phyloP scores from a whole-genome alignment of 2,329 filamentous ascomycete genomes.

The Xylaria sp. region DNA sequence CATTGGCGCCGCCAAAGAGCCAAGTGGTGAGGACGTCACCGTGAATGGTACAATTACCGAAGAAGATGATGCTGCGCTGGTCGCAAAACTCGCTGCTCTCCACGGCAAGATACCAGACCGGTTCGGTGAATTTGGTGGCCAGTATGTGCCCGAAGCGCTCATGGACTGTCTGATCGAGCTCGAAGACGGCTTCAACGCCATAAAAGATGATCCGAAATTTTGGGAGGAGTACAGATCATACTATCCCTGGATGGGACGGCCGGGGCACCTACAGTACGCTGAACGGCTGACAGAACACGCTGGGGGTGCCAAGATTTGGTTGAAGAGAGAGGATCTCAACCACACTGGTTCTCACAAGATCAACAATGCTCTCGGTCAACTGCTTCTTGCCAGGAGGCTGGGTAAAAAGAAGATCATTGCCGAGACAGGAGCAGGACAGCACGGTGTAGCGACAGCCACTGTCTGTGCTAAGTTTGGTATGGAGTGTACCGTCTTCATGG shows the following conservation, averaged over 20 bases:
- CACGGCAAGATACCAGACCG: conserved; percentile 84
- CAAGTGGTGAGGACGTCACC: conserved; percentile 68
- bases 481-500: conserved; percentile 99
- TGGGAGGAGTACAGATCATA: conserved; percentile 97
- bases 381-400: conserved; percentile 83
- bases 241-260: conserved; percentile 97
- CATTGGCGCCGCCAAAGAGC: conserved; percentile 68
- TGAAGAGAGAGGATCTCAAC: conserved; percentile 97
- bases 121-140: conserved; percentile 95
- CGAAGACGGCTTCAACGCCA: conserved; percentile 89
- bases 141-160: conserved; percentile 96
- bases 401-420: conserved; percentile 98
- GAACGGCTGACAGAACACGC: conserved; percentile 88
- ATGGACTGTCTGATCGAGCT: conserved; percentile 96
- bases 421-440: conserved; percentile 96
- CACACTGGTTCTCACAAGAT: conserved; percentile 99
- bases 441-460: conserved; percentile 96
- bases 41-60: conserved; percentile 74
- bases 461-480: conserved; percentile 98
- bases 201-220: conserved; percentile 87
- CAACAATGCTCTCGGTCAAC: conserved; percentile 96
- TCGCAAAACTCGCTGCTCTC: conserved; percentile 85
- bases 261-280: conserved; percentile 89
- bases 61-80: conserved; percentile 67
- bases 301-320: conserved; percentile 94